Evolutionary conservation across 768 basidiomycete species (phyloP), one percentile per base, ranked within the genome.

Genomic region (Tricholoma sp.): DNA sequence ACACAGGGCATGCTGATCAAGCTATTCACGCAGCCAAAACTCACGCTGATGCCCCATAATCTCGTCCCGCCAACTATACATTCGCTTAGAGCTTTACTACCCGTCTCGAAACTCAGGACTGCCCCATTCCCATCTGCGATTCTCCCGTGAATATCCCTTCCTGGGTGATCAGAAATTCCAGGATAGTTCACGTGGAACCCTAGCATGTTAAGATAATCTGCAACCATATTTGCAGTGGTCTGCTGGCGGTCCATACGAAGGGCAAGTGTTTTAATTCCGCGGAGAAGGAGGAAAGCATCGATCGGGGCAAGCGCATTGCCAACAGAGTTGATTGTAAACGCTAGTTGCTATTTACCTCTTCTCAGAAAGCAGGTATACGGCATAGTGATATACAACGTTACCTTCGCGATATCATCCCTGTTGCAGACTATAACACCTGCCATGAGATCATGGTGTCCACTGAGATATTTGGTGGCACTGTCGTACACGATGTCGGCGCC

Each of bases 371-470:
- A 18, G 37, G 7, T 42, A 24, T 59, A 34, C n/a, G 36, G 17
- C 7, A 47, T 44, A 54, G 31, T 12, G 50, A 29, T 13, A 2
- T 20, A 31, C 31, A 9, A 20, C 62, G 74, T 34, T 59, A 89
- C 89, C 80, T 95, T 89, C 57, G 89, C 90, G 50, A 98, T 65
- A 63, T 97, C 94, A 55, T 95, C 93, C 51, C 90, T 78, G 73
- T 94, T 91, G 74, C 94, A 97, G 28, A 85, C 87, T 61, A 98
- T 89, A 45, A 92, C 85, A 57, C 97, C 97, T 0, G 97, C 96
- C 97, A 99, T 99, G 60, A 99, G 84, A 68, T 99, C 97, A 72
- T 99, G 97, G 66, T 99, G 97, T 7, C 97, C 97, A 56, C 91
- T 94, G 47, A 99, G 80, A 71, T 98, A 98, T 69, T 99, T 99